phyloP scores from a whole-genome alignment of 805 yeast genomes.

The Soucietia sequanensis region DNA sequence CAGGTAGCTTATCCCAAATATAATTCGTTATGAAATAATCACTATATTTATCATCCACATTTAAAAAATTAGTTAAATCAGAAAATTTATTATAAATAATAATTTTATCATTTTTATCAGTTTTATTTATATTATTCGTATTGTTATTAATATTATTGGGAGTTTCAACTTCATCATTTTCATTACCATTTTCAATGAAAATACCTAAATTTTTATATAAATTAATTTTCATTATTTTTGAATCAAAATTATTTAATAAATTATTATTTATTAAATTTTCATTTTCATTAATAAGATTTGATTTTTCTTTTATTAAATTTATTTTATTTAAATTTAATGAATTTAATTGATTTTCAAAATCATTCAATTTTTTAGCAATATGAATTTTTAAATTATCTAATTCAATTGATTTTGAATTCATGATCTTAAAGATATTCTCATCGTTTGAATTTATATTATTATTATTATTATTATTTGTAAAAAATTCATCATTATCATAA shows the following conservation, averaged over 20 bases:
- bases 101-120: slow-evolving; percentile 33
- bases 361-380: slow-evolving; percentile 52
- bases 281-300: slow-evolving; percentile 33
- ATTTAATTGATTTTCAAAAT: slow-evolving; percentile 43
- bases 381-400: slow-evolving; percentile 48
- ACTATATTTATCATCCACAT: slow-evolving; percentile 54
- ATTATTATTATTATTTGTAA: no score
- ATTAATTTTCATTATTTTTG: slow-evolving; percentile 52
- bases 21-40: slow-evolving; percentile 71
- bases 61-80: slow-evolving; percentile 48
- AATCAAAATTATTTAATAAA: slow-evolving; percentile 37
- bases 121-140: no score
- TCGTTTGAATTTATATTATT: slow-evolving; percentile 7
- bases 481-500: slow-evolving; percentile 6
- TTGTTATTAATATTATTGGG: no score
- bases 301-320: slow-evolving; percentile 36
- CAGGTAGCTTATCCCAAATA: slow-evolving; percentile 58
- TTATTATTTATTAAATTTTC: slow-evolving; percentile 29
- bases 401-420: slow-evolving; percentile 26
- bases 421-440: slow-evolving; percentile 24
- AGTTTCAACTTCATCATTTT: slow-evolving; percentile 7
- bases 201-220: slow-evolving; percentile 63
- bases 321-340: slow-evolving; percentile 29
- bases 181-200: slow-evolving; percentile 35
- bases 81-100: slow-evolving; percentile 49